Conservation (phyloP, 345 rosid species). For the Erodium maritimum region DNA sequence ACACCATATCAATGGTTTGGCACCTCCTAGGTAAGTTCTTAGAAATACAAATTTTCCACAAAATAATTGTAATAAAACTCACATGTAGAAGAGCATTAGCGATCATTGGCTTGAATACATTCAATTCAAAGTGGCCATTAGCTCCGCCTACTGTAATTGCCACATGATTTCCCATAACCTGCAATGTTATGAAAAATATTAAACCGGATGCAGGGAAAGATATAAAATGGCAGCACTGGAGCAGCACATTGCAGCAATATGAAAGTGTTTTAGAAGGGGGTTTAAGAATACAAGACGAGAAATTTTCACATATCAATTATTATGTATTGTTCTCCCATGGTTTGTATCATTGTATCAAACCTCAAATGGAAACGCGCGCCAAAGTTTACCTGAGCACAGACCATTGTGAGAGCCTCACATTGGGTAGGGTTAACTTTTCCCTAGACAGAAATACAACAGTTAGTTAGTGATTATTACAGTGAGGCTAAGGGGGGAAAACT, state of each 20-base stretch:
- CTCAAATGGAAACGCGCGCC: background rate
- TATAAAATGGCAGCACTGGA: background rate
- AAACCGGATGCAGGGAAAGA: background rate
- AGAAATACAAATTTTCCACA: too few species aligned
- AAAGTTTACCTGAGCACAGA: slow-evolving; percentile 79
- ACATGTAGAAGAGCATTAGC: slow-evolving; percentile 71
- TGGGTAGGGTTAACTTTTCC: slow-evolving; percentile 98
- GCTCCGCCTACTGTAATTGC: slow-evolving; percentile 75
- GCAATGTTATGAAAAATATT: slow-evolving; percentile 10
- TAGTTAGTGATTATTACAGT: background rate
- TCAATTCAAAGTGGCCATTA: slow-evolving; percentile 75
- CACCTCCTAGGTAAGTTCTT: background rate
- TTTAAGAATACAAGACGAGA: background rate
- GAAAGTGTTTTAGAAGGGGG: background rate
- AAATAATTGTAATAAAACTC: slow-evolving; percentile 10
- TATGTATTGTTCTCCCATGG: background rate
- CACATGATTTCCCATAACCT: slow-evolving; percentile 86
- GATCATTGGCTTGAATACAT: slow-evolving; percentile 82
- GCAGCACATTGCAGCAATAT: background rate
- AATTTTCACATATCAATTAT: background rate
- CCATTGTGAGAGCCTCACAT: slow-evolving; percentile 98
- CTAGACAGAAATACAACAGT: slow-evolving; percentile 29
- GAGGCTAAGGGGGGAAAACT: slow-evolving; percentile 9
- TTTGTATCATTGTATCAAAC: background rate
- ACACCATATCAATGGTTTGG: background rate